Conservation (phyloP, 2,329 filamentous ascomycete species). For the Xylaria sp. region DNA sequence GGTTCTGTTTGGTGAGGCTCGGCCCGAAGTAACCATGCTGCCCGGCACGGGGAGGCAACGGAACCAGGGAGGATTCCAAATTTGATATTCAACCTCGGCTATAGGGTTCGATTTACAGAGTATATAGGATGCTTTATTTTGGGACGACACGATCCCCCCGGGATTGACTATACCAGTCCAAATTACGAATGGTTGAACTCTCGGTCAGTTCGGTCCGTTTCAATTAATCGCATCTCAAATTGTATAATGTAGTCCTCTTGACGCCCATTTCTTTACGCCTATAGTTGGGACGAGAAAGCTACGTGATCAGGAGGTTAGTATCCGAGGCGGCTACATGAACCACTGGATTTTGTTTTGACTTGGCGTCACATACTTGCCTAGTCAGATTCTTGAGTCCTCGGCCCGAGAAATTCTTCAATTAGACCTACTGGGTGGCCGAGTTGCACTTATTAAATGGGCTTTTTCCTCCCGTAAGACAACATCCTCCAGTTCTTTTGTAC, state of each 20-base stretch:
- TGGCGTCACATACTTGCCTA: too few species aligned
- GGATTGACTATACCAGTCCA: not conserved
- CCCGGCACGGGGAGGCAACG: not conserved
- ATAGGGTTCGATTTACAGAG: not conserved
- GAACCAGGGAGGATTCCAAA: slow-evolving; percentile 18
- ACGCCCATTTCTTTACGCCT: too few species aligned
- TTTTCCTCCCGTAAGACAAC: not conserved
- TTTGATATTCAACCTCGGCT: not conserved
- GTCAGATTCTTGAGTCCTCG: slow-evolving; percentile 3
- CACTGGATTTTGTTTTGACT: too few species aligned
- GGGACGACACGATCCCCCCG: not conserved
- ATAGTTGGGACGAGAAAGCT: too few species aligned
- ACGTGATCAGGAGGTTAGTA: too few species aligned
- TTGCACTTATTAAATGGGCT: slow-evolving; percentile 11
- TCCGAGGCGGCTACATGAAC: too few species aligned
- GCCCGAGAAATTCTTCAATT: slow-evolving; percentile 9
- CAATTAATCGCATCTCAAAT: not conserved
- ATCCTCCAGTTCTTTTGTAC: not conserved
- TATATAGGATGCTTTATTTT: not conserved
- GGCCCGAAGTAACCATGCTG: slow-evolving; percentile 27
- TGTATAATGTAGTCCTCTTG: not conserved
- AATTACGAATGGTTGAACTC: not conserved
- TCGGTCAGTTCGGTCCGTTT: slow-evolving; percentile 28
- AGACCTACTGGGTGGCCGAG: not conserved
- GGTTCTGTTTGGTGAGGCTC: slow-evolving; percentile 21